phyloP scores from a whole-genome alignment of 2,329 filamentous ascomycete genomes.

The Aspergillus nomiae region DNA sequence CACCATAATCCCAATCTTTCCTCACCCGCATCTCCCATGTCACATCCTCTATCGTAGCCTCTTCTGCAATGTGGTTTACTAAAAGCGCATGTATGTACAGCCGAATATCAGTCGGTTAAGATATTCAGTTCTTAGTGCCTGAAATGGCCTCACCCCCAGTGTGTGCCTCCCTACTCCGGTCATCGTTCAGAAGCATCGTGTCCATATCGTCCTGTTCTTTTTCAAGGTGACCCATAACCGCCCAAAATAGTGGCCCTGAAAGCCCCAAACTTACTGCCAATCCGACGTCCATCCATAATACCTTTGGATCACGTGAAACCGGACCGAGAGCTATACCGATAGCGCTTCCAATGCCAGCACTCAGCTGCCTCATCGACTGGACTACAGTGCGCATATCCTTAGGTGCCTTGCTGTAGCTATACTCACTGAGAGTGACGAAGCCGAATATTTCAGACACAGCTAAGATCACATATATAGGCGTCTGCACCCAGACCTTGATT shows the following conservation, averaged over 20 bases:
- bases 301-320: constrained; percentile 1
- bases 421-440: constrained; percentile 3
- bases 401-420: constrained; percentile 5
- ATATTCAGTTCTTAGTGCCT: neutral
- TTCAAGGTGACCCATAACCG: neutral
- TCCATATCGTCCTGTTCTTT: neutral
- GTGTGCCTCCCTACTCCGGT: neutral
- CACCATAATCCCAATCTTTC: neutral
- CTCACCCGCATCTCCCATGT: neutral
- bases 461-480: constrained; percentile 1
- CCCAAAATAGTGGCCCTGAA: neutral
- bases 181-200: neutral
- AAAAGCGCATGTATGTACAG: neutral
- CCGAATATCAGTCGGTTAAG: neutral
- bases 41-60: neutral
- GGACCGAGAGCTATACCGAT: constrained; percentile 2
- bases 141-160: neutral
- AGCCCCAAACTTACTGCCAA: neutral
- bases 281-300: constrained; percentile 3
- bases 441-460: constrained; percentile 2
- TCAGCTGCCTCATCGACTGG: constrained; percentile 7
- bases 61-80: neutral
- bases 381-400: constrained; percentile 8
- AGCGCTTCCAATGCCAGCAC: constrained; percentile 2
- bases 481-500: constrained; percentile 6